phyloP scores from a whole-genome alignment of 2,329 filamentous ascomycete species.

The Pseudofabraea citricarpa region DNA sequence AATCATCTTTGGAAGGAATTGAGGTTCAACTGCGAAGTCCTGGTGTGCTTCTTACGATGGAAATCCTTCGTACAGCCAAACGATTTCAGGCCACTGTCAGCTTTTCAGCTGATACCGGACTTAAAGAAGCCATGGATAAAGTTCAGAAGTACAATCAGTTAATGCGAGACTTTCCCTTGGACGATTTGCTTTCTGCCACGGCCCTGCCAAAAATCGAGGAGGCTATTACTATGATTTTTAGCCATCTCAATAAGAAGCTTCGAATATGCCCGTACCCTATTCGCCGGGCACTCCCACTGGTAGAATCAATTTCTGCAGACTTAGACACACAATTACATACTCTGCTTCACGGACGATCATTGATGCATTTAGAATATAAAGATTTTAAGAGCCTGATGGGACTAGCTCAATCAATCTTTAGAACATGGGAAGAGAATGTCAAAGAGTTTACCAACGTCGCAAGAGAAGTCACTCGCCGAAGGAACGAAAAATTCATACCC shows the following conservation, averaged over 20 bases:
- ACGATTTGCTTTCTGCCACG: constrained; percentile 89
- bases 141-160: constrained; percentile 99
- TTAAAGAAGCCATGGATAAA: constrained; percentile 93
- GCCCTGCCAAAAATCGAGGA: constrained; percentile 85
- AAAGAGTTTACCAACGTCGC: constrained; percentile 98
- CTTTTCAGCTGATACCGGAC: constrained; percentile 89
- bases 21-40: constrained; percentile 84
- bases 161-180: constrained; percentile 95
- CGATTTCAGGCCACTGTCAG: constrained; percentile 97
- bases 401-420: constrained; percentile 80
- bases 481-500: constrained; percentile 97
- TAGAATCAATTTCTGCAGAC: constrained; percentile 93
- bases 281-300: constrained; percentile 82
- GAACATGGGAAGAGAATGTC: constrained; percentile 89
- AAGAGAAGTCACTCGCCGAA: constrained; percentile 85
- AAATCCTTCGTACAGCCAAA: constrained; percentile 94
- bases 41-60: constrained; percentile 84
- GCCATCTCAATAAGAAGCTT: constrained; percentile 95
- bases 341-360: constrained; percentile 76
- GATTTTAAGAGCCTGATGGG: constrained; percentile 87
- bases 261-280: constrained; percentile 96
- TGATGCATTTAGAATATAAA: constrained; percentile 88
- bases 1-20: constrained; percentile 85
- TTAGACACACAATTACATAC: constrained; percentile 82
- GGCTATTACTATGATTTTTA: constrained; percentile 83